A percentile compares a stretch with the other conserved stretches of the same genome.
These are phyloP conservation scores for Dicorynia guianensis DNA, from an alignment of 306 rosid genomes.

Conservation along the genomic window DNA sequence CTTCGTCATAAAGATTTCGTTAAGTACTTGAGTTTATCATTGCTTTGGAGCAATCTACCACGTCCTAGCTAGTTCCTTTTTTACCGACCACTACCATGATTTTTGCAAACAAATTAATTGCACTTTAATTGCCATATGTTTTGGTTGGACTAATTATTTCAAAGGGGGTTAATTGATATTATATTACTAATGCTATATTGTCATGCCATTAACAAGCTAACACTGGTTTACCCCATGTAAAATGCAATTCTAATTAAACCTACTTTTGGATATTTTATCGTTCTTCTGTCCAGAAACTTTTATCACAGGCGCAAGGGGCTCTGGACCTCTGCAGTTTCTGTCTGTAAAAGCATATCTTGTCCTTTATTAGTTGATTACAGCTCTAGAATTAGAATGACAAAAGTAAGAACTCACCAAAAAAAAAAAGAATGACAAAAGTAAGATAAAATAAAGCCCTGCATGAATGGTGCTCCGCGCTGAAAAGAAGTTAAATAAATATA, in stretches of 20 bases:
- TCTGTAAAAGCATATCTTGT: slow-evolving; percentile 25
- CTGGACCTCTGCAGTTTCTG: slow-evolving; percentile 20
- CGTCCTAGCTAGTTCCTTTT: background rate
- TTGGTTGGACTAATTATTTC: background rate
- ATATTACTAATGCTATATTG: background rate
- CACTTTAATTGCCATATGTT: background rate
- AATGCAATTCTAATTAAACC: background rate
- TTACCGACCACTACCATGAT: background rate
- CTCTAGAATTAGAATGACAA: no score
- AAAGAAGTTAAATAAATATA: no score
- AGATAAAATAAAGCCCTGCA: no score
- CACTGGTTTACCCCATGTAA: background rate
- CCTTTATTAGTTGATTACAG: no score
- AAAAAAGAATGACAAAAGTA: no score
- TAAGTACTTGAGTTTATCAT: no score
- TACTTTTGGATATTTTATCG: slow-evolving; percentile 18
- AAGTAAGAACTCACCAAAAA: no score
- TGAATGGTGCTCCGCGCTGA: no score
- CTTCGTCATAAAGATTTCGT: slow-evolving; percentile 15
- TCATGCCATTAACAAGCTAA: background rate
- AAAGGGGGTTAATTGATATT: background rate
- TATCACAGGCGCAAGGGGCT: background rate
- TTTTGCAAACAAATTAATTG: background rate
- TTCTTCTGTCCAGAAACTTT: slow-evolving; percentile 30
- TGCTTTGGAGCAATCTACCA: background rate